phyloP scores from a whole-genome alignment of 2,329 filamentous ascomycete genomes.

The Aspergillus glaucus region DNA sequence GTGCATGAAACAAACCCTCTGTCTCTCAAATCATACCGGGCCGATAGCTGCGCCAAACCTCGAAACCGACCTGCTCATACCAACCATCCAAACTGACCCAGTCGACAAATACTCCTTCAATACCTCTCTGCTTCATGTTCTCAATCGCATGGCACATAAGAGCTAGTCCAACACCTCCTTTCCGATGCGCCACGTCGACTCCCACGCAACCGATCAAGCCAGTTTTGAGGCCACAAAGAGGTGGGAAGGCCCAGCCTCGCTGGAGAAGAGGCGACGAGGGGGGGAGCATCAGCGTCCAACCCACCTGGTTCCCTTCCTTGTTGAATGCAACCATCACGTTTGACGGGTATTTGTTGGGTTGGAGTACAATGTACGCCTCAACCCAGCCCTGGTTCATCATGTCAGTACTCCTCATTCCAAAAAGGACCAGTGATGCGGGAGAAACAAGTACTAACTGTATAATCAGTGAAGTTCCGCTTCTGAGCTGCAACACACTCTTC shows the following conservation, averaged over 20 bases:
- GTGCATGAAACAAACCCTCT: not conserved
- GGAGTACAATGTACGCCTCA: constrained; percentile 31
- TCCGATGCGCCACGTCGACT: constrained; percentile 33
- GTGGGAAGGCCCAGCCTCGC: constrained; percentile 35
- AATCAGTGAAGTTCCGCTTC: constrained; percentile 30
- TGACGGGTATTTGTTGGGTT: constrained; percentile 29
- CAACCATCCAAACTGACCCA: constrained; percentile 39
- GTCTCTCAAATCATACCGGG: constrained; percentile 17
- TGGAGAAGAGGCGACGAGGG: constrained; percentile 25
- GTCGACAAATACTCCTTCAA: constrained; percentile 41
- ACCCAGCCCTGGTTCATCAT: constrained; percentile 34
- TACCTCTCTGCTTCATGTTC: constrained; percentile 36
- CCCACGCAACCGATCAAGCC: constrained; percentile 43
- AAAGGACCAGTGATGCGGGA: not conserved
- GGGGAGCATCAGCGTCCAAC: constrained; percentile 42
- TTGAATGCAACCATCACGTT: constrained; percentile 41
- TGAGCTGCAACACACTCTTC: constrained; percentile 36
- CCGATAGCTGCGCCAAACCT: constrained; percentile 36
- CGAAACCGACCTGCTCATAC: constrained; percentile 41
- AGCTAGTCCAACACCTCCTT: constrained; percentile 37
- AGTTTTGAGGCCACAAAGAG: constrained; percentile 34
- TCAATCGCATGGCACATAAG: constrained; percentile 40
- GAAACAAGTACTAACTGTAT: not conserved
- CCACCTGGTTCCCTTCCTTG: constrained; percentile 32
- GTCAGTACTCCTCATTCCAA: not conserved